A percentile compares a stretch with the other conserved stretches of the same genome.
These are phyloP conservation scores for Ogataea zsoltii DNA, from an alignment of 805 yeast species.

Conservation along the genomic window DNA sequence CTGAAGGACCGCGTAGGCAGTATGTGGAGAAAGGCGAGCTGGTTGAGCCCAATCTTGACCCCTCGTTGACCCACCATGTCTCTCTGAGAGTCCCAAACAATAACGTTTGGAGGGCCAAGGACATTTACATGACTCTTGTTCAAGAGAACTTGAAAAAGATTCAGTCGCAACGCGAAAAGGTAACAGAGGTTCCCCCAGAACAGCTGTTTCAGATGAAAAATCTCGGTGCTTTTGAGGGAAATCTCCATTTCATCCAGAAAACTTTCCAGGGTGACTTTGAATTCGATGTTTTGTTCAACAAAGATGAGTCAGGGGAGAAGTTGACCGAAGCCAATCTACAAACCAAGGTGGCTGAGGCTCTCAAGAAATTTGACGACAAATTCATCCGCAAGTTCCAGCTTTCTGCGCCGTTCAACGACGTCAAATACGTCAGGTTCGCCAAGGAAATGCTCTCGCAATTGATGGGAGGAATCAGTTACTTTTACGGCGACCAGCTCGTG, in stretches of 20 bases:
- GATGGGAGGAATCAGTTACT: conserved; percentile 87
- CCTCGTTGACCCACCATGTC: conserved; percentile 60
- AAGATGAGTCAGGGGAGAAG: conserved; percentile 41
- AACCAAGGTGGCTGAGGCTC: conserved; percentile 34
- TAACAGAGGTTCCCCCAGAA: conserved; percentile 42
- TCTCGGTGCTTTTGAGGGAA: conserved; percentile 63
- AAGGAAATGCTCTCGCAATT: conserved; percentile 79
- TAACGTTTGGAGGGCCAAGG: conserved; percentile 75
- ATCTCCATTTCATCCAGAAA: conserved; percentile 77
- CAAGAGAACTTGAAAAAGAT: conserved; percentile 65
- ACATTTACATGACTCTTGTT: conserved; percentile 66
- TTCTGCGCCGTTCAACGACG: conserved; percentile 51
- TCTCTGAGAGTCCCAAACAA: conserved; percentile 72
- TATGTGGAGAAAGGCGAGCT: conserved; percentile 39
- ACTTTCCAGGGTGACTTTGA: conserved; percentile 72
- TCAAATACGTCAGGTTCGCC: conserved; percentile 57
- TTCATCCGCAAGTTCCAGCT: conserved; percentile 54
- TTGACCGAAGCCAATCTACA: conserved; percentile 41
- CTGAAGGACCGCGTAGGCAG: conserved; percentile 48
- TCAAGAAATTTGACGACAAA: conserved; percentile 47
- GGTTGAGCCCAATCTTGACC: conserved; percentile 49
- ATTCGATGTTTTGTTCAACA: conserved; percentile 66
- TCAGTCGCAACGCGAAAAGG: conserved; percentile 28
- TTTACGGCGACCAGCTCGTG: conserved; percentile 79
- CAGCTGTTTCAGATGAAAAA: conserved; percentile 60